Percentiles rank a stretch among this genome's conserved stretches.
Evolutionary conservation across 2,329 filamentous ascomycete genomes (phyloP).

Genomic region (Neonectria hederae): DNA sequence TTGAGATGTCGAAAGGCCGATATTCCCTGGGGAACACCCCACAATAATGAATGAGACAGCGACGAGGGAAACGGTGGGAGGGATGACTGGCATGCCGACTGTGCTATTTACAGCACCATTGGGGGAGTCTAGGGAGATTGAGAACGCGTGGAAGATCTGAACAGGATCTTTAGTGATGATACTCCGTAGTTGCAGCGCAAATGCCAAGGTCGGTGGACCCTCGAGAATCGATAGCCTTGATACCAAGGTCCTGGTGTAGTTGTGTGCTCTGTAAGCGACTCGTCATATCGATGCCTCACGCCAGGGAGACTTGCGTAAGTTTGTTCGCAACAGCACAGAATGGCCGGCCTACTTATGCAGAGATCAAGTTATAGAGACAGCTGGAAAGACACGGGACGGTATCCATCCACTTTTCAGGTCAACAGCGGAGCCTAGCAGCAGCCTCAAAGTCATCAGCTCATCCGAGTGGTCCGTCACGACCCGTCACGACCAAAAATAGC

Average conservation of each 20-base stretch:
- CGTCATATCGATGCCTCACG: not conserved
- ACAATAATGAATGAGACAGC: constrained; percentile 19
- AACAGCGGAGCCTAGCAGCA: not conserved
- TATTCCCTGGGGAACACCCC: not conserved
- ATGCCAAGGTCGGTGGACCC: constrained; percentile 2
- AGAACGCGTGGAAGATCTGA: constrained; percentile 5
- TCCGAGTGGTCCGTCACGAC: constrained; percentile 9
- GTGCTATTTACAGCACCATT: constrained; percentile 17
- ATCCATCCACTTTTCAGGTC: constrained; percentile 11
- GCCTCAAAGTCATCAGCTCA: not conserved
- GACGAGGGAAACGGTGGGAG: constrained; percentile 21
- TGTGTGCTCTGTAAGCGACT: not conserved
- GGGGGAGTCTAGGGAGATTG: constrained; percentile 5
- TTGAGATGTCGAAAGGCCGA: not conserved
- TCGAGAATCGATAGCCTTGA: constrained; percentile 1
- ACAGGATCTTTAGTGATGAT: not conserved
- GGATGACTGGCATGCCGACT: constrained; percentile 14
- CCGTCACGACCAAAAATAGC: constrained; percentile 25
- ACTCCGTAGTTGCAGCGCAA: not conserved
- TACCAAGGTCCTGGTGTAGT: not conserved
- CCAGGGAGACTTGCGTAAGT: not conserved
- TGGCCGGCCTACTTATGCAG: not conserved
- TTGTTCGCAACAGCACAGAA: not conserved
- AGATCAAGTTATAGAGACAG: not conserved
- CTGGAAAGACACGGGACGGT: not conserved